phyloP scores from a whole-genome alignment of 306 rosid genomes.

The Rosa lucieae region DNA sequence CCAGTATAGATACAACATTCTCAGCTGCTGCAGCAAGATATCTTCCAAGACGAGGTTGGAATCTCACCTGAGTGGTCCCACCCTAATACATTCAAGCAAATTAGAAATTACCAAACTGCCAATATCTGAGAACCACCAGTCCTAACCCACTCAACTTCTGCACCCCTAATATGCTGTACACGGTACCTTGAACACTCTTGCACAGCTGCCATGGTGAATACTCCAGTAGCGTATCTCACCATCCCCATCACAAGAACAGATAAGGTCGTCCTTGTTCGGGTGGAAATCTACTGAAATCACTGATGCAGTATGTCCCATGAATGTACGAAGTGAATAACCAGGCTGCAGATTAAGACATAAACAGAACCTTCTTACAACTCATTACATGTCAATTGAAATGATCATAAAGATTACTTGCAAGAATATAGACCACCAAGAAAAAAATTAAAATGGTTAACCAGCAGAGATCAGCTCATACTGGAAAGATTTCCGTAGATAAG shows the following conservation, averaged over 20 bases:
- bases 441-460: no score
- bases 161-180: neutral
- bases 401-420: neutral
- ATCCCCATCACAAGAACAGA: slow-evolving; percentile 91
- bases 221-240: slow-evolving; percentile 98
- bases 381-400: neutral
- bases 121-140: slow-evolving; percentile 9
- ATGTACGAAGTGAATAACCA: slow-evolving; percentile 82
- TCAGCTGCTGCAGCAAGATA: slow-evolving; percentile 91
- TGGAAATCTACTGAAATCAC: slow-evolving; percentile 97
- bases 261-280: slow-evolving; percentile 85
- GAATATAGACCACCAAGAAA: neutral
- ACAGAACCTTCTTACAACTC: neutral
- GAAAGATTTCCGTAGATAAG: no score
- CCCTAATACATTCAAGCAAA: slow-evolving; percentile 51
- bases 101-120: slow-evolving; percentile 15
- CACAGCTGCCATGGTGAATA: slow-evolving; percentile 77
- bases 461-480: no score
- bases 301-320: slow-evolving; percentile 74
- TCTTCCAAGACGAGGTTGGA: slow-evolving; percentile 87
- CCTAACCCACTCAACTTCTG: slow-evolving; percentile 7
- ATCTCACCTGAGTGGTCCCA: slow-evolving; percentile 82
- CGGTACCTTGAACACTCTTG: slow-evolving; percentile 67
- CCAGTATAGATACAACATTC: slow-evolving; percentile 83
- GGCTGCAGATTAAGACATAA: slow-evolving; percentile 51